phyloP scores from a whole-genome alignment of 2,329 filamentous ascomycete species.

The Xylariaceae sp. region DNA sequence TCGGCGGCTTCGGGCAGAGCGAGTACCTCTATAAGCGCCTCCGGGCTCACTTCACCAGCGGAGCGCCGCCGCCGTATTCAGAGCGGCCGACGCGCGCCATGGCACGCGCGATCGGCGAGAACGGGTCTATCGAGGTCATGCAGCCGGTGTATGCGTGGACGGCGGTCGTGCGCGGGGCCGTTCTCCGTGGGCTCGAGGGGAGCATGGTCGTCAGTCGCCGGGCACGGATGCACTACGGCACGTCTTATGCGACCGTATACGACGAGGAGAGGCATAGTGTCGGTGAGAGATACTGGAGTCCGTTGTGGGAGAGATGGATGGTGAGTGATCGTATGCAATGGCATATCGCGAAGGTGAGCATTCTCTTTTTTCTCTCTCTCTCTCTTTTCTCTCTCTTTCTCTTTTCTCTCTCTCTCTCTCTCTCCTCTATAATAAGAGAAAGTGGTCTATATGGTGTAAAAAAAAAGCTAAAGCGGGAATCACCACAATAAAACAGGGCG shows the following conservation, averaged over 20 bases:
- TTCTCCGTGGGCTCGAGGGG: constrained; percentile 67
- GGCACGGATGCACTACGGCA: constrained; percentile 72
- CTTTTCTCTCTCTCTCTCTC: no score
- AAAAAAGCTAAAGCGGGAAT: no score
- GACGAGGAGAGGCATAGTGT: constrained; percentile 69
- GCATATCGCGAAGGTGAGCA: constrained; percentile 69
- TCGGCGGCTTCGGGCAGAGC: constrained; percentile 76
- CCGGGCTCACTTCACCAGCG: constrained; percentile 60
- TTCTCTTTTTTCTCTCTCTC: constrained; percentile 3
- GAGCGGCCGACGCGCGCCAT: constrained; percentile 63
- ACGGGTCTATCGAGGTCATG: constrained; percentile 67
- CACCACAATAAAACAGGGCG: constrained; percentile 45
- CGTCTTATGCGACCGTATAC: constrained; percentile 74
- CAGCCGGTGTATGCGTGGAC: constrained; percentile 80
- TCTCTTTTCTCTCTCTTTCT: background rate
- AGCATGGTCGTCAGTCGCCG: constrained; percentile 73
- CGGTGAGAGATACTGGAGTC: constrained; percentile 71
- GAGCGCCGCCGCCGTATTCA: constrained; percentile 57
- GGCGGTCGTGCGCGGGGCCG: constrained; percentile 71
- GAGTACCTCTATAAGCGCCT: constrained; percentile 68
- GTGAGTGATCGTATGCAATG: constrained; percentile 79
- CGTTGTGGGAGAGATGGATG: constrained; percentile 78
- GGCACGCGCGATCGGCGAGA: constrained; percentile 39
- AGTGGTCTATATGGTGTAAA: no score
- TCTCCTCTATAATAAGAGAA: no score